These are phyloP conservation scores for Cladosporium halotolerans DNA, from an alignment of 2,329 filamentous ascomycete genomes.

Conservation along the genomic window DNA sequence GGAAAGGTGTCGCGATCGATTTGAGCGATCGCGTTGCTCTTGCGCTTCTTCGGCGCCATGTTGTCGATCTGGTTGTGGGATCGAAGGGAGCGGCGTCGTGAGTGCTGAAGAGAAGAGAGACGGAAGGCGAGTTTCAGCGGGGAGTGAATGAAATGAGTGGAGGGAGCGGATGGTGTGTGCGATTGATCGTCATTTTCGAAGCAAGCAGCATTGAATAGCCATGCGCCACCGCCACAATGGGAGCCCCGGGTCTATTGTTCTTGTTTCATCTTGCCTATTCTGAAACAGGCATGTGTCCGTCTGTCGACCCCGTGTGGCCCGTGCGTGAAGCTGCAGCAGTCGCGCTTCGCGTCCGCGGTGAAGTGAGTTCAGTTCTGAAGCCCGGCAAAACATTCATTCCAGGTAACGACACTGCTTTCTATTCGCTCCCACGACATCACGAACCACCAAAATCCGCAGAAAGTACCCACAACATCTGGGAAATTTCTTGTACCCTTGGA, in stretches of 20 bases:
- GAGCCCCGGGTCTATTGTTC: too few relatives aligned
- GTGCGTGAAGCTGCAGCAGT: too few relatives aligned
- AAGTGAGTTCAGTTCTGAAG: too few relatives aligned
- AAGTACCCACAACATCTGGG: not conserved
- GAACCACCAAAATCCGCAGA: not conserved
- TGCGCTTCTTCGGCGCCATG: slow-evolving; percentile 16
- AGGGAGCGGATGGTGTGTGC: too few relatives aligned
- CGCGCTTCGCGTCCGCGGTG: too few relatives aligned
- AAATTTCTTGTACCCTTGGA: not conserved
- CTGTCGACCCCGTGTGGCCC: too few relatives aligned
- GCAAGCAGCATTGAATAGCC: too few relatives aligned
- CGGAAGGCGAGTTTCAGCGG: not conserved
- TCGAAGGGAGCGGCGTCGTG: not conserved
- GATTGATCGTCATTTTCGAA: too few relatives aligned
- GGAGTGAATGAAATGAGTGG: too few relatives aligned
- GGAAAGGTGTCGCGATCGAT: slow-evolving; percentile 56
- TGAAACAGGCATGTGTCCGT: too few relatives aligned
- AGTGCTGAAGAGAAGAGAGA: slow-evolving; percentile 9
- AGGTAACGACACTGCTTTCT: not conserved
- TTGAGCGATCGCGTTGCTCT: slow-evolving; percentile 11
- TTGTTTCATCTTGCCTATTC: too few relatives aligned
- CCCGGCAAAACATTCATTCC: not conserved
- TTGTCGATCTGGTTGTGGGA: slow-evolving; percentile 20
- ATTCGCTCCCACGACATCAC: not conserved
- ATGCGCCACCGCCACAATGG: too few relatives aligned